phyloP scores from a whole-genome alignment of 306 rosid genomes.

The Hippophae tibetana region DNA sequence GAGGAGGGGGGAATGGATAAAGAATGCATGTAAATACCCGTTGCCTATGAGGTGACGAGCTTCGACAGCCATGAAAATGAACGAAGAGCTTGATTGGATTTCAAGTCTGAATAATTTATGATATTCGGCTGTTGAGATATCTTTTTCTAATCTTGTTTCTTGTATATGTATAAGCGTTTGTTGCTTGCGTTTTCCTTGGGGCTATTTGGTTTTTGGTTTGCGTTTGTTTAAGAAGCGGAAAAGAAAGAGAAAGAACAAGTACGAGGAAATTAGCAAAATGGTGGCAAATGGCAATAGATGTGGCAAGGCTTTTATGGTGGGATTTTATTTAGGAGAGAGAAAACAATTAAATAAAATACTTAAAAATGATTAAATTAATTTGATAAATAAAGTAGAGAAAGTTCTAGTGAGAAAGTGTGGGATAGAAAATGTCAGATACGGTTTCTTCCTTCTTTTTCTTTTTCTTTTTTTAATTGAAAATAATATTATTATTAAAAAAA shows the following conservation, averaged over 20 bases:
- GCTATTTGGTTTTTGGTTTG: constrained; percentile 13
- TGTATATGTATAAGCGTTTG: no score
- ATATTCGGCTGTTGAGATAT: neutral
- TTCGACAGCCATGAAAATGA: constrained; percentile 64
- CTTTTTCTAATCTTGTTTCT: neutral
- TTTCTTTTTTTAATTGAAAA: no score
- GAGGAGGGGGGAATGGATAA: no score
- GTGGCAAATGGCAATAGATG: constrained; percentile 52
- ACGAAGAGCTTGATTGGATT: neutral
- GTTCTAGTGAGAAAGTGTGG: neutral
- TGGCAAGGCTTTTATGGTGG: constrained; percentile 44
- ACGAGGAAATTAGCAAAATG: constrained; percentile 30
- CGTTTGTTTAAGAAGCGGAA: neutral
- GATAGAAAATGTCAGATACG: neutral
- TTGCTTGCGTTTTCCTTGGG: constrained; percentile 9
- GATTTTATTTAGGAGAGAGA: constrained; percentile 46
- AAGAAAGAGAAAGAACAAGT: constrained; percentile 6
- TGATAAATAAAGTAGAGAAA: neutral
- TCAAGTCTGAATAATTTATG: no score
- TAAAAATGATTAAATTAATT: neutral
- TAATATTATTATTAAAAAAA: no score
- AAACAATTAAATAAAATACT: neutral
- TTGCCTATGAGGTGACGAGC: constrained; percentile 56
- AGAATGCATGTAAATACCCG: constrained; percentile 29
- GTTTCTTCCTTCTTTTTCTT: no score